A percentile compares a stretch with the other conserved stretches of the same genome.
Evolutionary conservation across 306 rosid species (phyloP).

Genomic region (Gynostemma pentaphyllum): DNA sequence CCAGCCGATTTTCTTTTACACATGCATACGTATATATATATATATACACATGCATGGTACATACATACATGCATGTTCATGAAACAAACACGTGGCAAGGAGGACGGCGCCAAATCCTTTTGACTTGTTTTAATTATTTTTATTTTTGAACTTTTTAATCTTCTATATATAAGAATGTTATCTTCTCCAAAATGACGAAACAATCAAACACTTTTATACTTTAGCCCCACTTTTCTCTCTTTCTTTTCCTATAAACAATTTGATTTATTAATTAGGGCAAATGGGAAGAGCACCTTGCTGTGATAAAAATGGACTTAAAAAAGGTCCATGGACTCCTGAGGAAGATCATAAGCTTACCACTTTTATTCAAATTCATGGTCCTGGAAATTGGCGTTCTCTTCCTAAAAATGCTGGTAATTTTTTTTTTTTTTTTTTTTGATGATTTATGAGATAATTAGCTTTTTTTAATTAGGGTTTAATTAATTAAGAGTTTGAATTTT

Average conservation of each 20-base stretch:
- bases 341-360: conserved; percentile 58
- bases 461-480: too few species aligned
- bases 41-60: background rate
- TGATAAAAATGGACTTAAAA: conserved; percentile 71
- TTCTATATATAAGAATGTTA: conserved; percentile 25
- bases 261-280: background rate
- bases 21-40: background rate
- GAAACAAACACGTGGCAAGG: conserved; percentile 23
- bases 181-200: conserved; percentile 14
- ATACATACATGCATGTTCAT: background rate
- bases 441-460: too few species aligned
- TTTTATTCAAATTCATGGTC: conserved; percentile 55
- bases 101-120: conserved; percentile 87
- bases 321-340: conserved; percentile 95
- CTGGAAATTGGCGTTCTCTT: conserved; percentile 78
- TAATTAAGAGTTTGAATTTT: too few species aligned
- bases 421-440: background rate
- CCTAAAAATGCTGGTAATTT: conserved; percentile 72
- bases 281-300: conserved; percentile 99
- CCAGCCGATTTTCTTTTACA: too few species aligned
- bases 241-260: background rate
- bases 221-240: background rate
- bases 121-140: conserved; percentile 45
- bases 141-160: conserved; percentile 11
- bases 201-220: conserved; percentile 19